Evolutionary conservation across 192 early-diverging fungal genomes (phyloP), one percentile per base, ranked within the genome.

Genomic region (Dissophora ornata): DNA sequence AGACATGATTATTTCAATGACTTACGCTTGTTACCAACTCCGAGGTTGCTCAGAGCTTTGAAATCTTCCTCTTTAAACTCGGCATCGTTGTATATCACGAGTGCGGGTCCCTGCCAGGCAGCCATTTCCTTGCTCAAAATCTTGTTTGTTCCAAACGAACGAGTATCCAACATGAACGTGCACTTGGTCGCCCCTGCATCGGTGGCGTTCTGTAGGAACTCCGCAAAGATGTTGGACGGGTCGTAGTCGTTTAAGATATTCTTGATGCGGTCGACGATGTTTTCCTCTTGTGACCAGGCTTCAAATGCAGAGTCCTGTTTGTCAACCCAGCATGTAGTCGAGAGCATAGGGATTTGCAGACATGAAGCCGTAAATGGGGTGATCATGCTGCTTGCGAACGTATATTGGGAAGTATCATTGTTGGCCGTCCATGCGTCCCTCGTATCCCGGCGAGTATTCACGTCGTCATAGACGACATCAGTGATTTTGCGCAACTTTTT

Each of bases 161-260:
- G 29, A 0, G 46, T 0, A 25, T 82, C 81, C 11, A 80, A 1
- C 25, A 74, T 60, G 21, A 82, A 42, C 1, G 12, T 38, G 29
- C 57, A 81, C 15, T 55, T 34, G 1, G 70, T 62, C 1, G 79
- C 80, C 3, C 57, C 48, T 4, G 80, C 80, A 54, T 82, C 79
- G 13, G 81, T 73, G 0, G 81, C 81, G 22, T 83, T 83, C 51
- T 83, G 79, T 1, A 79, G n/a, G 19, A 71, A 71, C 54, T 81
- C 80, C 3, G 46, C 34, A 40, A 81, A 71, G 13, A 81, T 58
- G 28, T 36, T 62, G 1, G 50, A 34, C 0, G 63, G 62, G 7
- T 62, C 56, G 45, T 81, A 81, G 36, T 81, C 80, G 38, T 69
- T 67, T 2, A 81, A 47, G 19, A 79, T 40, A 22, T 34, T 62